phyloP scores from a whole-genome alignment of 139 green algal genomes.

The Auxenochlorella protothecoides region DNA sequence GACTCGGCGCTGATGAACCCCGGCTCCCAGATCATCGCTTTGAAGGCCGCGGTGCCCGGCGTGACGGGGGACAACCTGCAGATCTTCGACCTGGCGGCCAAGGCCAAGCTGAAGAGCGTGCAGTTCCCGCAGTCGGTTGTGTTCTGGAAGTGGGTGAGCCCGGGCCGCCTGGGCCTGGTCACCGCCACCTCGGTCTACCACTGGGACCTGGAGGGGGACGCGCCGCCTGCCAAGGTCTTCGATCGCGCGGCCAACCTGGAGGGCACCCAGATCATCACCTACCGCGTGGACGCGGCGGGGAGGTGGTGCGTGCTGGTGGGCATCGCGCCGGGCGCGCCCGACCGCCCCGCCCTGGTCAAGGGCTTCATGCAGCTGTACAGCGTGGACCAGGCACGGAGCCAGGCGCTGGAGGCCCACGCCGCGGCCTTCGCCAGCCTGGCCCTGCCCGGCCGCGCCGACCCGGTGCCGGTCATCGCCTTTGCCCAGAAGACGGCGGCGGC shows the following conservation, averaged over 20 bases:
- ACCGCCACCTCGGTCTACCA: slow-evolving; percentile 88
- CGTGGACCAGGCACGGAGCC: slow-evolving; percentile 87
- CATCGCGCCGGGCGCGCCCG: slow-evolving; percentile 85
- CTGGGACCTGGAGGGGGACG: slow-evolving; percentile 80
- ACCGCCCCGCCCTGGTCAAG: slow-evolving; percentile 89
- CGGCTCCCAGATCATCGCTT: slow-evolving; percentile 84
- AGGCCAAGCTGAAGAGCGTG: slow-evolving; percentile 95
- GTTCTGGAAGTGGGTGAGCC: slow-evolving; percentile 96
- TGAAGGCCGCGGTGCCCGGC: slow-evolving; percentile 67
- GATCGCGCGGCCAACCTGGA: slow-evolving; percentile 89
- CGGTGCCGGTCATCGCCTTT: slow-evolving; percentile 87
- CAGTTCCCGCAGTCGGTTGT: slow-evolving; percentile 89
- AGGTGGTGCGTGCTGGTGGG: slow-evolving; percentile 98
- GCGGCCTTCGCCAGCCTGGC: slow-evolving; percentile 84
- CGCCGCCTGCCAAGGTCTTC: slow-evolving; percentile 90
- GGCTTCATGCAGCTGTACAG: slow-evolving; percentile 99
- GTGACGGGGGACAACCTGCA: slow-evolving; percentile 67
- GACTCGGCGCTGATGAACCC: slow-evolving; percentile 95
- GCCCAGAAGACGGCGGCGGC: slow-evolving; percentile 75
- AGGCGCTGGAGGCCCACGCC: slow-evolving; percentile 94
- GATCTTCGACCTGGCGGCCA: slow-evolving; percentile 97
- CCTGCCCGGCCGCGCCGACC: slow-evolving; percentile 38
- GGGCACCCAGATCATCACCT: slow-evolving; percentile 97
- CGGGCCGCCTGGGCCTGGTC: slow-evolving; percentile 80
- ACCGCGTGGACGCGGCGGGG: slow-evolving; percentile 66